These are phyloP conservation scores for Leccinum obscurum DNA, from an alignment of 768 basidiomycete species.

Conservation along the genomic window DNA sequence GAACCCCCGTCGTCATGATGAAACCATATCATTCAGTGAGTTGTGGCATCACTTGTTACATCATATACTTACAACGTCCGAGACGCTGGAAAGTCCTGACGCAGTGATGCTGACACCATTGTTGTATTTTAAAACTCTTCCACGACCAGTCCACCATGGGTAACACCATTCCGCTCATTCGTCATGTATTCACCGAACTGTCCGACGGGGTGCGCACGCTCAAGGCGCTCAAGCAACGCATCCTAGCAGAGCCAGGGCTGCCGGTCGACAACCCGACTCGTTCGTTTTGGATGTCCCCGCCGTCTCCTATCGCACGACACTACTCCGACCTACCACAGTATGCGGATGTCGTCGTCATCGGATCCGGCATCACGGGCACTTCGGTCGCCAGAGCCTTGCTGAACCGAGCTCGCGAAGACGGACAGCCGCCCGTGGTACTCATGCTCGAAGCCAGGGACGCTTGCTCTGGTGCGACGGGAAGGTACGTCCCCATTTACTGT, in stretches of 20 bases:
- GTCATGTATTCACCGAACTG: slow-evolving; percentile 23
- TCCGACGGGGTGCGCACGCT: slow-evolving; percentile 22
- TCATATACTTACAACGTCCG: too few relatives aligned
- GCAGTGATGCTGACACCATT: too few relatives aligned
- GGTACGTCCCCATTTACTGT: slow-evolving; percentile 44
- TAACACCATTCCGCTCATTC: slow-evolving; percentile 25
- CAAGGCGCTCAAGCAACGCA: slow-evolving; percentile 32
- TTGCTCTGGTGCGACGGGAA: slow-evolving; percentile 73
- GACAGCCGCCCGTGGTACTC: slow-evolving; percentile 46
- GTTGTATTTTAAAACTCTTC: not conserved
- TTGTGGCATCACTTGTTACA: too few relatives aligned
- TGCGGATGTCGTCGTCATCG: slow-evolving; percentile 70
- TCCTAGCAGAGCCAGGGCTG: slow-evolving; percentile 51
- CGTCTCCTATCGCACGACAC: slow-evolving; percentile 47
- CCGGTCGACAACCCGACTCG: slow-evolving; percentile 54
- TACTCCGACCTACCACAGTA: slow-evolving; percentile 32
- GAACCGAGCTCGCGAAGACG: slow-evolving; percentile 29
- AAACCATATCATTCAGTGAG: too few relatives aligned
- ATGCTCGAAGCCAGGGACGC: slow-evolving; percentile 82
- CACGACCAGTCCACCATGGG: slow-evolving; percentile 21
- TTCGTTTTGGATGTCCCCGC: slow-evolving; percentile 66
- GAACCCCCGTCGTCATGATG: too few relatives aligned
- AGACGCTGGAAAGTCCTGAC: too few relatives aligned
- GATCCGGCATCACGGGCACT: slow-evolving; percentile 76
- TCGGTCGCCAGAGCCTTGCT: slow-evolving; percentile 58